phyloP scores from a whole-genome alignment of 2,329 filamentous ascomycete genomes.

The Cercospora janseana region DNA sequence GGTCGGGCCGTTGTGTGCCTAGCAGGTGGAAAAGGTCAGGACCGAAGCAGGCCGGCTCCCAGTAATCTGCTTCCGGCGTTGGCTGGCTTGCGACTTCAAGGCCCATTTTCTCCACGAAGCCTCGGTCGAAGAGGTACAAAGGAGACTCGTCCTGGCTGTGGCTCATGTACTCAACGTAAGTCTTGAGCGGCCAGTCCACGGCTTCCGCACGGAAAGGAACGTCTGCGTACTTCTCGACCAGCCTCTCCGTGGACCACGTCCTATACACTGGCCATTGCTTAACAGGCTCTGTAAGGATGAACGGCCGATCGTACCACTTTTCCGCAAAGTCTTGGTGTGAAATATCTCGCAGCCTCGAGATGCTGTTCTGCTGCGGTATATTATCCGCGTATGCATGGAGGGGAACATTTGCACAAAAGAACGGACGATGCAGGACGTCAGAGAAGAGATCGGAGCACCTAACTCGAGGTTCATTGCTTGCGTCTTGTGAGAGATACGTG shows the following conservation, averaged over 20 bases:
- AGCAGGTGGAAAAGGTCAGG: slow-evolving; percentile 80
- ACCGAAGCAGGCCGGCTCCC: slow-evolving; percentile 79
- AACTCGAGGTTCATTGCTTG: slow-evolving; percentile 56
- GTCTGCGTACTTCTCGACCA: slow-evolving; percentile 63
- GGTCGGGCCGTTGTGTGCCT: slow-evolving; percentile 74
- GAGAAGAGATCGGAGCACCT: slow-evolving; percentile 81
- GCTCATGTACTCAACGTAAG: slow-evolving; percentile 78
- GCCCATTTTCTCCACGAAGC: slow-evolving; percentile 82
- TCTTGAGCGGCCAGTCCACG: slow-evolving; percentile 84
- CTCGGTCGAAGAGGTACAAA: slow-evolving; percentile 85
- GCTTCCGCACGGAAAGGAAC: slow-evolving; percentile 83
- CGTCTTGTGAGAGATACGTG: slow-evolving; percentile 65
- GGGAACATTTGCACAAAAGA: slow-evolving; percentile 77
- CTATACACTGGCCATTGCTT: slow-evolving; percentile 75
- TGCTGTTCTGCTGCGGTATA: slow-evolving; percentile 73
- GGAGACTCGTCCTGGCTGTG: slow-evolving; percentile 73
- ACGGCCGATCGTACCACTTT: slow-evolving; percentile 76
- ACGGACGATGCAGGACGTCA: slow-evolving; percentile 84
- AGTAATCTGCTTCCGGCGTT: slow-evolving; percentile 61
- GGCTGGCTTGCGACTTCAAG: slow-evolving; percentile 52
- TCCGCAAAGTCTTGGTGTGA: slow-evolving; percentile 70
- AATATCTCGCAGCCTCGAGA: slow-evolving; percentile 67
- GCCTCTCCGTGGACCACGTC: slow-evolving; percentile 68
- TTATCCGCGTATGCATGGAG: slow-evolving; percentile 64
- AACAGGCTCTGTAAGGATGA: slow-evolving; percentile 80